Percentiles rank a stretch among this genome's conserved stretches.
These are phyloP conservation scores for Sarocladium kiliense DNA, from an alignment of 2,329 filamentous ascomycete species.

Conservation along the genomic window DNA sequence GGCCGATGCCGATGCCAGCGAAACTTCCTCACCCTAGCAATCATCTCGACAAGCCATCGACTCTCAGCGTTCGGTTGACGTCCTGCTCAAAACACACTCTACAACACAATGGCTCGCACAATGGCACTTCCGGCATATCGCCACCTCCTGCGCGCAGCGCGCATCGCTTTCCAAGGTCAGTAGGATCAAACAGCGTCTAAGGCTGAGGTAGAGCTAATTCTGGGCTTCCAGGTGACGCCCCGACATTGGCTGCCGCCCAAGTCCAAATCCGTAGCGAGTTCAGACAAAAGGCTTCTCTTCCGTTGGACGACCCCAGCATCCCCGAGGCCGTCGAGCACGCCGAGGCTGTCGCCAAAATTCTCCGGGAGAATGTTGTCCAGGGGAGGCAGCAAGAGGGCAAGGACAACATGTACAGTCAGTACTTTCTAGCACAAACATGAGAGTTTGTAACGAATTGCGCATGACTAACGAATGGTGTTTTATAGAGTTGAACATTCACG, in stretches of 20 bases:
- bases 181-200: background rate
- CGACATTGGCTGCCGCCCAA: conserved; percentile 65
- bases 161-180: conserved; percentile 77
- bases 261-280: conserved; percentile 70
- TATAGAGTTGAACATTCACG: conserved; percentile 79
- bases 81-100: no score
- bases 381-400: conserved; percentile 49
- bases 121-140: conserved; percentile 77
- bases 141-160: conserved; percentile 72
- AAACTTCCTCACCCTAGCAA: background rate
- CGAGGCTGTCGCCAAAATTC: conserved; percentile 72
- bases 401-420: conserved; percentile 56
- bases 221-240: conserved; percentile 57
- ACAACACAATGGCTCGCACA: conserved; percentile 6
- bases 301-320: conserved; percentile 49
- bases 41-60: background rate
- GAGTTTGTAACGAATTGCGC: background rate
- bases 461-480: background rate
- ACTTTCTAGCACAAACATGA: background rate
- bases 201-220: background rate
- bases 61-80: background rate
- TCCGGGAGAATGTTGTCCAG: conserved; percentile 85
- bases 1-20: background rate
- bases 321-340: conserved; percentile 69
- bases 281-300: conserved; percentile 56